Evolutionary conservation across 139 green algal genomes (phyloP), one percentile per base, ranked within the genome.

Genomic region (Coelastrella sp.): DNA sequence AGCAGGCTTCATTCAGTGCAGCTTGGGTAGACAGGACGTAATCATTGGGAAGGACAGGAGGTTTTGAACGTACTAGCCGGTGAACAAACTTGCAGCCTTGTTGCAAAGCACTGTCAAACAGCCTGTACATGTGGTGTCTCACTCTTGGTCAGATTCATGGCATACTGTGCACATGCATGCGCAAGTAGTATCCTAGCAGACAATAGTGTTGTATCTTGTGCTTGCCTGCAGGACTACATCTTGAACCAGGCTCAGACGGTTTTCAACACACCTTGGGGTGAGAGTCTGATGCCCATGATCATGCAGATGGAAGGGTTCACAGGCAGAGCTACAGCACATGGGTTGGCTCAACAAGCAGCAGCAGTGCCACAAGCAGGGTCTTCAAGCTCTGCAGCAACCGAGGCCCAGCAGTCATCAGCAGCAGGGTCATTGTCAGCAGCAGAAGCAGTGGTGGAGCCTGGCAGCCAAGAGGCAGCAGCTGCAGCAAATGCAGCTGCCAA

Each of bases 251-350:
- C 92, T 1, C 80, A 94, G 60, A 17, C 60, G 19, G 61, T 93
- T 0, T 75, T 94, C 58, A 78, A 85, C 57, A 91, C 92, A 4
- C 92, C 92, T 0, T 70, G 92, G 8, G 92, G 92, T 8, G 78
- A 92, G 73, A 88, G 80, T 70, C n/a, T 94, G 14, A 73, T 93
- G 80, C 92, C 91, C 6, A 90, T 94, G 63, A 74, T 94, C 35
- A 82, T 84, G 89, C 78, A 85, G 11, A 93, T 93, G 91, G 91
- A 93, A 85, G 82, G 78, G 24, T 35, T 74, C 1, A 89, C 87
- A 22, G 89, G 91, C n/a, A 78, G 90, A n/a, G 91, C 88, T 10
- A 93, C 91, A 58, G 91, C 85, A 14, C 56, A 27, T 0, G 91
- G 91, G 25, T 82, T 91, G 15, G 76, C 57, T 49, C 66, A n/a